These are phyloP conservation scores for Phaeophleospora eucalypticola DNA, from an alignment of 2,329 filamentous ascomycete species.

Conservation along the genomic window DNA sequence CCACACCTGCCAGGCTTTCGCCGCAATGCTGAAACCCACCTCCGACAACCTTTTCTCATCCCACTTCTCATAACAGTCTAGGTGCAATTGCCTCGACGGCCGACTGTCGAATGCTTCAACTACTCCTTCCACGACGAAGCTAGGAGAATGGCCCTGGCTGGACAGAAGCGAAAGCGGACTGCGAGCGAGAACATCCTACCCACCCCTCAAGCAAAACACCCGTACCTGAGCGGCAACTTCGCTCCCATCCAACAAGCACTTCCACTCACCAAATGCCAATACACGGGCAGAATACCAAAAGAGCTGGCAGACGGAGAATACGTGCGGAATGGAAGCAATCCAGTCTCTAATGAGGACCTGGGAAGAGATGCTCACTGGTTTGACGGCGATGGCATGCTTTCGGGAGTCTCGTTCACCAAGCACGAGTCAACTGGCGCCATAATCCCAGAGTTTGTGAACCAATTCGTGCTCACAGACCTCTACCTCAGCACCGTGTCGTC, in stretches of 20 bases:
- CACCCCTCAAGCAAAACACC: conserved; percentile 37
- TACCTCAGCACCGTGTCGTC: conserved; percentile 53
- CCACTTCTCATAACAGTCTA: no score
- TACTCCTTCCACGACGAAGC: no score
- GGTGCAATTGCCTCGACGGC: no score
- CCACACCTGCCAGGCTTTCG: neutral
- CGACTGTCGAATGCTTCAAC: no score
- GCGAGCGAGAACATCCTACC: conserved; percentile 26
- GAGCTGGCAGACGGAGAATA: conserved; percentile 67
- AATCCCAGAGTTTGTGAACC: conserved; percentile 63
- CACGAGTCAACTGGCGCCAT: conserved; percentile 40
- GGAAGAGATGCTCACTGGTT: conserved; percentile 68
- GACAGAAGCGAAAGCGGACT: conserved; percentile 30
- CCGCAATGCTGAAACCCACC: conserved; percentile 1
- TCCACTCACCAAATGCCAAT: conserved; percentile 54
- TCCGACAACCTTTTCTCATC: no score
- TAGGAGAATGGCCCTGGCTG: conserved; percentile 1
- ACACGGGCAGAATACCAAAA: conserved; percentile 56
- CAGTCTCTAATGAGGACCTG: conserved; percentile 57
- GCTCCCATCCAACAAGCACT: conserved; percentile 58
- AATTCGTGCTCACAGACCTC: conserved; percentile 65
- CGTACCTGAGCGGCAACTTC: conserved; percentile 62
- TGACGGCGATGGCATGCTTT: conserved; percentile 71
- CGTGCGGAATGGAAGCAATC: conserved; percentile 68
- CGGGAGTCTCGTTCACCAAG: conserved; percentile 59